Percentiles rank a stretch among this genome's conserved stretches.
These are phyloP conservation scores for Aspergillus sp. DNA, from an alignment of 2,329 filamentous ascomycete species.

Conservation along the genomic window DNA sequence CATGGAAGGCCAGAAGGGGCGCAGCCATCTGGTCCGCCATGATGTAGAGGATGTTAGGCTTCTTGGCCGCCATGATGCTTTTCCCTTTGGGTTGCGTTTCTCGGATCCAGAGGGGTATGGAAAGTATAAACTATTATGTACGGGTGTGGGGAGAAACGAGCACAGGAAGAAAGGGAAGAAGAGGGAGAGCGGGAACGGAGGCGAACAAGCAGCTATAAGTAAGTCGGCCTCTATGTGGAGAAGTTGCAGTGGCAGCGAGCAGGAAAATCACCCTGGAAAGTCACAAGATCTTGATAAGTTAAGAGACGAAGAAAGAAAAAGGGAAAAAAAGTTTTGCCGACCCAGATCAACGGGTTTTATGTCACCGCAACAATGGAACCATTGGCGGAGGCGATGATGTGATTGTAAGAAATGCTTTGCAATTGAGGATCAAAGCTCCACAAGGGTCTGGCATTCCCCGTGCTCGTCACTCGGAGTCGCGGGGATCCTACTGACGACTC, in stretches of 20 bases:
- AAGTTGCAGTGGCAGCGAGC: constrained; percentile 2
- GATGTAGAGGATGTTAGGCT: constrained; percentile 84
- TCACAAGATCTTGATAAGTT: constrained; percentile 14
- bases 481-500: neutral
- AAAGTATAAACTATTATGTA: neutral
- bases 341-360: constrained; percentile 16
- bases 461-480: neutral
- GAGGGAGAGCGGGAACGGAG: neutral
- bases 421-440: neutral
- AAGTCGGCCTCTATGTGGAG: constrained; percentile 12
- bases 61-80: constrained; percentile 41
- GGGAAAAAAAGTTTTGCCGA: constrained; percentile 13
- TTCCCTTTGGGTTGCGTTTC: constrained; percentile 1
- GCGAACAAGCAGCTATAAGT: constrained; percentile 10
- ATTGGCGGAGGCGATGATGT: constrained; percentile 24
- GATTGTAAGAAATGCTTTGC: constrained; percentile 14
- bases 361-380: constrained; percentile 25
- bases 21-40: constrained; percentile 96
- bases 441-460: neutral
- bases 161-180: neutral
- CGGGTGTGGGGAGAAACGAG: neutral
- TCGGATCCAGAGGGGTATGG: neutral
- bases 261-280: constrained; percentile 19
- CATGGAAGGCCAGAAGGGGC: constrained; percentile 88
- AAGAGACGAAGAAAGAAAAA: constrained; percentile 16